Conservation (phyloP, 495 filamentous ascomycete genomes). For the Penicillium pulvis region DNA sequence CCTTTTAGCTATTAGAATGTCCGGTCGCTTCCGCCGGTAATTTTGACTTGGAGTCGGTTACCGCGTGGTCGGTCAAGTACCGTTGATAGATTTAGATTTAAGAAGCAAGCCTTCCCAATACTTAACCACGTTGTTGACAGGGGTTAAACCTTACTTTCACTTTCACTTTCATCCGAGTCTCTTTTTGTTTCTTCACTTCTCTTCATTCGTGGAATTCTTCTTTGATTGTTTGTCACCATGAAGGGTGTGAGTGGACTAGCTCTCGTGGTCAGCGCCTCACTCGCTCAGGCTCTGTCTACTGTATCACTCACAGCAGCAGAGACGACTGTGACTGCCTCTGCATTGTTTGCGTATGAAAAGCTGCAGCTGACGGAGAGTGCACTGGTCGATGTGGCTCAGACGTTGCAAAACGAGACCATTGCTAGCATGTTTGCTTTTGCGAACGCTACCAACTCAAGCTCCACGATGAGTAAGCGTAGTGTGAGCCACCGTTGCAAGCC, state of each 20-base stretch:
- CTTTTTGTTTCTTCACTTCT: neutral
- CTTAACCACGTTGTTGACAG: neutral
- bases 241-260: constrained; percentile 6
- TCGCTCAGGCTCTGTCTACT: constrained; percentile 8
- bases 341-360: neutral
- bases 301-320: constrained; percentile 9
- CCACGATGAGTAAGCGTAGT: constrained; percentile 7
- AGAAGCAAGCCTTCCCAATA: neutral
- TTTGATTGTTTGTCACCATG: neutral
- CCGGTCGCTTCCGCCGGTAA: neutral
- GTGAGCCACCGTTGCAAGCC: constrained; percentile 35
- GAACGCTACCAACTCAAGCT: constrained; percentile 3
- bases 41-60: neutral
- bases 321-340: constrained; percentile 17
- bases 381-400: constrained; percentile 27
- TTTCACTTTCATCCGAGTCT: too few species aligned
- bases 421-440: constrained; percentile 21
- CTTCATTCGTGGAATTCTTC: neutral
- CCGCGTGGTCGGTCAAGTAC: neutral
- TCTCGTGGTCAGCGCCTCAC: constrained; percentile 6
- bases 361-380: neutral
- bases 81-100: neutral
- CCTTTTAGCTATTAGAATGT: neutral
- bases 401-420: constrained; percentile 17
- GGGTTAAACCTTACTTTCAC: neutral